These are phyloP conservation scores for Fusarium torulosum DNA, from an alignment of 2,329 filamentous ascomycete genomes.

Conservation along the genomic window DNA sequence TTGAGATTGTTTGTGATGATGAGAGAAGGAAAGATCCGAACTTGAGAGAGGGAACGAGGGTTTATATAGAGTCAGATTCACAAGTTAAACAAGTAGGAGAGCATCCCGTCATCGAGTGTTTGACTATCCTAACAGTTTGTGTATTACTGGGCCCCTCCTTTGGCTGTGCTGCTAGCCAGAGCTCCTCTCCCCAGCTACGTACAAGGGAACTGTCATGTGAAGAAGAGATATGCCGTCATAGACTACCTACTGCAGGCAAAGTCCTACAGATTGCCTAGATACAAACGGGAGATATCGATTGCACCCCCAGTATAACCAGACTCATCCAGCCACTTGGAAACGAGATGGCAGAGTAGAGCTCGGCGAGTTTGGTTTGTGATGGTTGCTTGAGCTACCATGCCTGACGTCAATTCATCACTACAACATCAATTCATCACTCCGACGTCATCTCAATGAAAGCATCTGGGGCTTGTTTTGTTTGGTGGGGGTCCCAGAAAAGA, in stretches of 20 bases:
- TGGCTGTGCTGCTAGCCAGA: conserved; percentile 8
- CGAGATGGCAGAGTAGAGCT: conserved; percentile 6
- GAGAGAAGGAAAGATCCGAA: neutral
- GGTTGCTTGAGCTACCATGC: conserved; percentile 22
- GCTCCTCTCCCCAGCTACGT: conserved; percentile 5
- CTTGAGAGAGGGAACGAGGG: conserved; percentile 7
- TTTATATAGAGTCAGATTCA: conserved; percentile 42
- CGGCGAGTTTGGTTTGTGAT: conserved; percentile 26
- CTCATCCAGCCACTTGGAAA: conserved; percentile 12
- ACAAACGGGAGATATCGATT: conserved; percentile 2
- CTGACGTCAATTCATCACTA: conserved; percentile 41
- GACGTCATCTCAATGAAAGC: conserved; percentile 36
- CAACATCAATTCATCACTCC: conserved; percentile 38
- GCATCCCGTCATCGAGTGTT: conserved; percentile 23
- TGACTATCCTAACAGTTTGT: conserved; percentile 15
- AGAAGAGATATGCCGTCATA: conserved; percentile 40
- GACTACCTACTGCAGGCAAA: conserved; percentile 24
- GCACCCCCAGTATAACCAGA: conserved; percentile 8
- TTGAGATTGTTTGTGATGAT: conserved; percentile 29
- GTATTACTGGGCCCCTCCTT: neutral
- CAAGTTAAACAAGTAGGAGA: conserved; percentile 1
- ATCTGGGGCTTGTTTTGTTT: conserved; percentile 21
- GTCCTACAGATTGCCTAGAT: conserved; percentile 16
- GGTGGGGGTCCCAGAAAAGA: conserved; percentile 3
- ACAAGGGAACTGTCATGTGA: conserved; percentile 34